A percentile compares a stretch with the other conserved stretches of the same genome.
Evolutionary conservation across 441 rosid species (phyloP).

Genomic region (Lepidium campestre): DNA sequence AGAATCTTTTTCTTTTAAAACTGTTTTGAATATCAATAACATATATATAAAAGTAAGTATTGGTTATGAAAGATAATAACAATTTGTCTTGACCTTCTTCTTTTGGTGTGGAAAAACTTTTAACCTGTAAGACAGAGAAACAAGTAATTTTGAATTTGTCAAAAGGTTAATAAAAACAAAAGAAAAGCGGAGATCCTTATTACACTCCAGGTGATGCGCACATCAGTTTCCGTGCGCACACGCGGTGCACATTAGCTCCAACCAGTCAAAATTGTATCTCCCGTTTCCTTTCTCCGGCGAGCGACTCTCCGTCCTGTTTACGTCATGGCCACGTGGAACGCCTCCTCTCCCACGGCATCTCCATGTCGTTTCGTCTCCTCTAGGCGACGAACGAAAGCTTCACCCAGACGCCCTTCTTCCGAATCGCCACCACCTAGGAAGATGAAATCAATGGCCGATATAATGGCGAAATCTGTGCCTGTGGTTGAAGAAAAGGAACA

Average conservation of each 20-base stretch:
- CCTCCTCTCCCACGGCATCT: constrained; percentile 28
- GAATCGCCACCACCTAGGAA: constrained; percentile 50
- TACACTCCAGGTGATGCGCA: constrained; percentile 26
- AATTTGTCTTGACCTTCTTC: no score
- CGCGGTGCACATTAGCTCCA: constrained; percentile 39
- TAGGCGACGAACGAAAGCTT: constrained; percentile 45
- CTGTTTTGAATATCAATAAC: no score
- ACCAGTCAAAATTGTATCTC: constrained; percentile 4
- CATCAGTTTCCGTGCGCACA: constrained; percentile 40
- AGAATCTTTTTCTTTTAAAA: no score
- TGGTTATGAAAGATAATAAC: no score
- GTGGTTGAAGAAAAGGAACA: constrained; percentile 41
- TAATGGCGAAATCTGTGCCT: constrained; percentile 41
- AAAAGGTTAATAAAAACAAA: constrained; percentile 3
- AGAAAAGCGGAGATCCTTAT: constrained; percentile 8
- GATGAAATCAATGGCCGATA: constrained; percentile 46
- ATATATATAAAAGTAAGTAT: no score
- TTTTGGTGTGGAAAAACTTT: no score
- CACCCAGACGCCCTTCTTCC: constrained; percentile 31
- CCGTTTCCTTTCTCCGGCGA: constrained; percentile 32
- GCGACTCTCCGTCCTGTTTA: constrained; percentile 22
- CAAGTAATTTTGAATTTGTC: constrained; percentile 24
- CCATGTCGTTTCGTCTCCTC: constrained; percentile 34
- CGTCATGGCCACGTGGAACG: constrained; percentile 16
- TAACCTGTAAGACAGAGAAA: neutral